Evolutionary conservation across 2,329 filamentous ascomycete species (phyloP).

Genomic region (Fusarium vanettenii): DNA sequence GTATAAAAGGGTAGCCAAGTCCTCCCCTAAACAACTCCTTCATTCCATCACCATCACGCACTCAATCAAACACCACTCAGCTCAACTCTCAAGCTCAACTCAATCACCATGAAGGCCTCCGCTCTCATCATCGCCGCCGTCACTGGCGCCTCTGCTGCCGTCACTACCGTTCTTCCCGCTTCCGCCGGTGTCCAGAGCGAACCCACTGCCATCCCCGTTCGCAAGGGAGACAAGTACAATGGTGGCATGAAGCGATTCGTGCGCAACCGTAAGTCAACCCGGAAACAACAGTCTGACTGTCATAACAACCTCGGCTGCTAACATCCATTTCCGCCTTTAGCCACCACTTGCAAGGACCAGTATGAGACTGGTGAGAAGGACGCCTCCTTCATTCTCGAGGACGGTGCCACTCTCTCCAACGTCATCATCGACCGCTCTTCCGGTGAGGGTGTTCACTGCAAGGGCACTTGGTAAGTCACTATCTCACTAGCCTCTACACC

Average conservation of each 20-base stretch:
- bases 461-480: constrained; percentile 50
- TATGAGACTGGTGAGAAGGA: neutral
- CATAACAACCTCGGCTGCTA: neutral
- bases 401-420: constrained; percentile 61
- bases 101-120: neutral
- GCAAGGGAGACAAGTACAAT: neutral
- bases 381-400: constrained; percentile 48
- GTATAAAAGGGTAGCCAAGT: neutral
- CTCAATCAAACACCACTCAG: neutral
- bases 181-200: neutral
- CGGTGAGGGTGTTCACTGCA: constrained; percentile 61
- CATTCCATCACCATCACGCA: neutral
- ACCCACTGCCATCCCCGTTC: neutral
- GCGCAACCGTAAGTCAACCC: neutral
- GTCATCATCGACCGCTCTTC: constrained; percentile 62
- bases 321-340: neutral
- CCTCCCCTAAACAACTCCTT: neutral
- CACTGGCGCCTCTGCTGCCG: neutral
- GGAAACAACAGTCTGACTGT: neutral
- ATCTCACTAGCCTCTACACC: neutral
- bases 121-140: neutral
- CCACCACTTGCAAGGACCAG: neutral
- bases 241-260: constrained; percentile 3
- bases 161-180: neutral
- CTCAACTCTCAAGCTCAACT: neutral